These are phyloP conservation scores for Penicillium egyptiacum DNA, from an alignment of 495 filamentous ascomycete genomes.

Conservation along the genomic window DNA sequence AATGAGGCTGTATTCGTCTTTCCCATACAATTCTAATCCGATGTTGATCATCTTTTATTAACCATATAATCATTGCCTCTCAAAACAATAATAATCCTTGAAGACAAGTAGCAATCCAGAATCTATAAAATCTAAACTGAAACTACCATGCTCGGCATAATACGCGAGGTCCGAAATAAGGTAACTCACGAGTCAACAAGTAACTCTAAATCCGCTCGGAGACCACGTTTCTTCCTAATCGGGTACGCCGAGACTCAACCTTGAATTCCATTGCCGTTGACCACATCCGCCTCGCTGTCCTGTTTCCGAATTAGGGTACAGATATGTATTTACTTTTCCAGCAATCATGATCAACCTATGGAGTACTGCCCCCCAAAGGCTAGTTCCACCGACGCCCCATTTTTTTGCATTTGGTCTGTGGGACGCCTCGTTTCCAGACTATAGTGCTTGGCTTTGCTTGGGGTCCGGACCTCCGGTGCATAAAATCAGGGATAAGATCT, in stretches of 20 bases:
- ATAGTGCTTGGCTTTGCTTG: conserved; percentile 35
- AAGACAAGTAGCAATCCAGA: background rate
- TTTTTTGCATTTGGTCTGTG: conserved; percentile 22
- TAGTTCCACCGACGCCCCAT: conserved; percentile 12
- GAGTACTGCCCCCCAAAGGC: background rate
- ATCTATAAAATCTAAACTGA: background rate
- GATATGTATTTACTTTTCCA: conserved; percentile 2
- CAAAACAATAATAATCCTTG: background rate
- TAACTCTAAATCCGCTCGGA: conserved; percentile 11
- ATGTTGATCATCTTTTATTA: background rate
- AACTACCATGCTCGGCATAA: conserved; percentile 15
- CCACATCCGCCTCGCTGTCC: background rate
- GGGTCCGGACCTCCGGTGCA: conserved; percentile 22
- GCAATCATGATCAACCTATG: background rate
- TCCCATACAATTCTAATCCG: background rate
- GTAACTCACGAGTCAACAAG: conserved; percentile 1
- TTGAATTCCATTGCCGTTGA: background rate
- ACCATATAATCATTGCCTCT: background rate
- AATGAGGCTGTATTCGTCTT: conserved; percentile 14
- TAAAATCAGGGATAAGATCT: conserved; percentile 5
- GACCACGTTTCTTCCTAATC: conserved; percentile 27
- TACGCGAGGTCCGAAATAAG: conserved; percentile 26
- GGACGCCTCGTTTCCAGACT: conserved; percentile 25
- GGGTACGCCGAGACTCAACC: conserved; percentile 11
- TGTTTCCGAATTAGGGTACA: background rate